Evolutionary conservation across 108 stramenopile genomes (phyloP), one percentile per base, ranked within the genome.

Genomic region (Aurantiochytrium sp.): DNA sequence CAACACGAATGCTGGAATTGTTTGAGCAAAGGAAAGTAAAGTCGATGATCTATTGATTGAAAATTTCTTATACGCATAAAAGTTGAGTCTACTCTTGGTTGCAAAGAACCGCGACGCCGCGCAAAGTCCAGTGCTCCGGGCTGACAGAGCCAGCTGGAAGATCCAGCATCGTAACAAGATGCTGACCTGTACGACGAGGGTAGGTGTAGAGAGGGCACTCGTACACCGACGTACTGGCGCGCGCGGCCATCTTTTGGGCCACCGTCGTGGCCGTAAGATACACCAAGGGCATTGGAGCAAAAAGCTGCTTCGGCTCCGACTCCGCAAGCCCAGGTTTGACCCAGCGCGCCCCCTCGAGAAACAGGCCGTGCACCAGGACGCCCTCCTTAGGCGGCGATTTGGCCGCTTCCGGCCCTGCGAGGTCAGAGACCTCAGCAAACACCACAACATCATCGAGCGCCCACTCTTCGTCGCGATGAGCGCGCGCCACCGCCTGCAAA

Each of bases 161-260:
- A 58, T 93, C 95, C 28, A 95, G 94, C 71, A 90, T 93, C 88
- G 95, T 95, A 45, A 97, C 95, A 72, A 96, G 92, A 89, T 95
- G 94, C 58, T 94, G 92, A 72, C 96, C 96, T 8, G 95, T 95
- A n/a, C 97, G 91, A 8, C 59, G 88, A 4, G 94, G 87, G 91
- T 97, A 97, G 95, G 96, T 96, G 95, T 97, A 97, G 53, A 95
- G 91, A 4, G 97, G 96, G 72, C 94, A 94, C 88, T 96, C 95
- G 83, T 96, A 97, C 4, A 95, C 94, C 5, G 94, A 94, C 29
- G 83, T 90, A 59, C 91, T 89, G 60, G 18, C 51, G 16, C 95
- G 94, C 55, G 93, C 91, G 49, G 87, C 90, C 43, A 64, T 72
- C 76, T 92, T 94, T 44, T 87, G 90, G 72, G 95, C 93, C 44